Evolutionary conservation across 176 grass and related monocot species (phyloP).

Genomic region (Aechmea fasciata): DNA sequence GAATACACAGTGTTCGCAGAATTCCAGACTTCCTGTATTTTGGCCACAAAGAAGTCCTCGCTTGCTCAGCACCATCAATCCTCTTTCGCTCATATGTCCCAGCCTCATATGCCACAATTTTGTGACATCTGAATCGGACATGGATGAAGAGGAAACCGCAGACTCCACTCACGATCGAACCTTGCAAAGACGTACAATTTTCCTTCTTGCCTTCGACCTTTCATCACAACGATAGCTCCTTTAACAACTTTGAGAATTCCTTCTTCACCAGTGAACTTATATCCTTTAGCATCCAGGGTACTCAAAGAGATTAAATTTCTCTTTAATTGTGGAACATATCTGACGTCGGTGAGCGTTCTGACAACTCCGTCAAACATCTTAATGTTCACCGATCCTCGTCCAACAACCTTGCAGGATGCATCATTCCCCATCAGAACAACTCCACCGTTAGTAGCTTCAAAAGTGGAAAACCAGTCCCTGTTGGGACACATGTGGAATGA

Average conservation of each 20-base stretch:
- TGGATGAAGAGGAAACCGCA: neutral
- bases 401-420: neutral
- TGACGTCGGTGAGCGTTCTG: constrained; percentile 1
- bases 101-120: constrained; percentile 1
- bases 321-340: neutral
- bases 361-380: constrained; percentile 3
- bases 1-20: constrained; percentile 15
- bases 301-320: constrained; percentile 18
- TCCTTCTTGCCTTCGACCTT: neutral
- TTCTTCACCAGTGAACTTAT: neutral
- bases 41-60: neutral
- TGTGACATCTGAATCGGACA: neutral
- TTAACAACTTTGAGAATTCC: neutral
- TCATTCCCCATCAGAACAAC: constrained; percentile 12
- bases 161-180: neutral
- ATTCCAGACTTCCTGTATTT: neutral
- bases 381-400: neutral
- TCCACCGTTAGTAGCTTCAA: neutral
- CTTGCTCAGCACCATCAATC: neutral
- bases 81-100: constrained; percentile 4
- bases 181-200: constrained; percentile 2
- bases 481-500: constrained; percentile 14
- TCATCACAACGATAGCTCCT: constrained; percentile 9
- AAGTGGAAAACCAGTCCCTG: constrained; percentile 13
- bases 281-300: constrained; percentile 1